These are phyloP conservation scores for Botrytis paeoniae DNA, from an alignment of 2,329 filamentous ascomycete species.

Conservation along the genomic window DNA sequence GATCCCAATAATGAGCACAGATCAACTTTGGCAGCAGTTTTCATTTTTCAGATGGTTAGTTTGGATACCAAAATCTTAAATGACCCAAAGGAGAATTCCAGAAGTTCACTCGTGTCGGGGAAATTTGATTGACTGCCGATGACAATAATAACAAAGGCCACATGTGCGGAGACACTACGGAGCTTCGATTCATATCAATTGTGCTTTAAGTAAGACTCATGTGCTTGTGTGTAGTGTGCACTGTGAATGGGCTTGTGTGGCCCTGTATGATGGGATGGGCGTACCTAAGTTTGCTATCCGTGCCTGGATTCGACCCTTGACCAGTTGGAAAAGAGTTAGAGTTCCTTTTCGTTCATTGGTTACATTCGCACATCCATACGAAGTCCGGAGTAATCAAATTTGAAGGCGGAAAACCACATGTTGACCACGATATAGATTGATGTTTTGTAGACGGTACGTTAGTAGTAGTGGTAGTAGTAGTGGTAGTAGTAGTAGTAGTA, in stretches of 20 bases:
- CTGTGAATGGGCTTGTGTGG: neutral
- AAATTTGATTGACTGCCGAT: slow-evolving; percentile 11
- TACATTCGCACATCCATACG: neutral
- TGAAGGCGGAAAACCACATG: slow-evolving; percentile 14
- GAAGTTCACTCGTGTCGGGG: neutral
- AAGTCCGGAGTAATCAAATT: neutral
- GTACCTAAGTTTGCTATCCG: neutral
- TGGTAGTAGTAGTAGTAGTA: neutral
- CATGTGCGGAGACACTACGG: slow-evolving; percentile 6
- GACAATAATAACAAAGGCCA: slow-evolving; percentile 4
- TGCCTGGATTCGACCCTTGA: neutral
- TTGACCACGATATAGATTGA: slow-evolving; percentile 1
- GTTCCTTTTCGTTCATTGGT: too few relatives aligned
- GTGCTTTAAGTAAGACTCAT: neutral
- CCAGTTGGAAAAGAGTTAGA: neutral
- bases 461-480: too few relatives aligned
- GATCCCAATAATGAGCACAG: slow-evolving; percentile 5
- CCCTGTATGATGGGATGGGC: neutral
- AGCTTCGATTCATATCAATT: neutral
- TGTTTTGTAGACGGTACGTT: neutral
- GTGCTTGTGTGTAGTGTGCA: neutral
- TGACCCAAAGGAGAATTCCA: neutral
- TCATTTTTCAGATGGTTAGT: neutral
- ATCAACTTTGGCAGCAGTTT: neutral
- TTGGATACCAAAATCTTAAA: neutral